Evolutionary conservation across 495 filamentous ascomycete species (phyloP).

Genomic region (Xylaria castorea): DNA sequence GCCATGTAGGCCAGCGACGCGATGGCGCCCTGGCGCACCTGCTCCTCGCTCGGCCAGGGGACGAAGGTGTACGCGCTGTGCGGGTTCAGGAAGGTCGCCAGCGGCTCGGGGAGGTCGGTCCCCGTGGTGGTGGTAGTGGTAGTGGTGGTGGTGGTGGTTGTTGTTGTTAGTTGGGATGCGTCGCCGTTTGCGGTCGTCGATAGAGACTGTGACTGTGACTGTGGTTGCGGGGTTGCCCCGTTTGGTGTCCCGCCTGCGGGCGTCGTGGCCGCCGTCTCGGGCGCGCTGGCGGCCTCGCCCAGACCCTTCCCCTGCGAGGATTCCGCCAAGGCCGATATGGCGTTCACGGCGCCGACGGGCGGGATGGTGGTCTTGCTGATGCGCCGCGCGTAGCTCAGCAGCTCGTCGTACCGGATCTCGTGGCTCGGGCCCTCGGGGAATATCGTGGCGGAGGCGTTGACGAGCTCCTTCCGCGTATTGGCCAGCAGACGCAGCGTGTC

Average conservation of each 20-base stretch:
- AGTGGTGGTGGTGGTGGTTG: neutral
- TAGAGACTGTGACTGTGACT: neutral
- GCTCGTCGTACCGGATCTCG: slow-evolving; percentile 66
- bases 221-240: slow-evolving; percentile 23
- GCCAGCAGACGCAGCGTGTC: slow-evolving; percentile 66
- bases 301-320: slow-evolving; percentile 21
- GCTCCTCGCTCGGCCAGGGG: slow-evolving; percentile 72
- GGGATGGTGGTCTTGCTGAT: slow-evolving; percentile 77
- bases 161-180: slow-evolving; percentile 26
- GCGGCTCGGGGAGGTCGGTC: slow-evolving; percentile 44
- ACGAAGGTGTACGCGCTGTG: slow-evolving; percentile 57
- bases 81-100: slow-evolving; percentile 60
- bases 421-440: slow-evolving; percentile 50
- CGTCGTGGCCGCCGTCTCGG: slow-evolving; percentile 36
- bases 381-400: slow-evolving; percentile 73
- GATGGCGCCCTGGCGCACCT: slow-evolving; percentile 68
- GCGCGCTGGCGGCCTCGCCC: slow-evolving; percentile 30
- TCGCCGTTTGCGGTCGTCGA: slow-evolving; percentile 28
- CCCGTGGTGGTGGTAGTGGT: slow-evolving; percentile 4
- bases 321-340: slow-evolving; percentile 26
- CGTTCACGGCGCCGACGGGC: slow-evolving; percentile 61
- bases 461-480: slow-evolving; percentile 69
- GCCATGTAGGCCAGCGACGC: slow-evolving; percentile 62
- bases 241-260: slow-evolving; percentile 40
- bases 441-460: slow-evolving; percentile 60